Percentiles rank a stretch among this genome's conserved stretches.
phyloP scores from a whole-genome alignment of 805 yeast genomes.

The Schwanniomyces yamadae region DNA sequence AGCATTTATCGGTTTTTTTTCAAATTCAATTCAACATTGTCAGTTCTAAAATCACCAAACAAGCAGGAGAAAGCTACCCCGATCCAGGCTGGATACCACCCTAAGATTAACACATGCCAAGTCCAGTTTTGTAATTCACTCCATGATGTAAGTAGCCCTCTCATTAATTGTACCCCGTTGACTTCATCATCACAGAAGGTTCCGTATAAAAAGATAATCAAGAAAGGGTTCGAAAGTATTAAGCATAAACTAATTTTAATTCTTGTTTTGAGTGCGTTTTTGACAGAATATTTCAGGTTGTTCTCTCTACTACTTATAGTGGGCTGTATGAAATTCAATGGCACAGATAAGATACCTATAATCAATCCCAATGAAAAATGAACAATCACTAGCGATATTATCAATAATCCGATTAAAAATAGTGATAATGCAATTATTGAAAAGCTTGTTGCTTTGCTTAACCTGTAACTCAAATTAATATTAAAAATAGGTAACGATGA shows the following conservation, averaged over 20 bases:
- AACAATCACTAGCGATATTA: conserved; percentile 73
- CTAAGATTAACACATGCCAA: conserved; percentile 68
- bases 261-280: conserved; percentile 2
- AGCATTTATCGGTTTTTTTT: too few species aligned
- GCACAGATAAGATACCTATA: conserved; percentile 70
- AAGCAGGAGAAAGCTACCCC: conserved; percentile 26
- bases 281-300: not conserved
- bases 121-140: conserved; percentile 76
- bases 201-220: conserved; percentile 25
- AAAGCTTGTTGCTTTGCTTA: conserved; percentile 23
- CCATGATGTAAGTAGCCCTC: conserved; percentile 63
- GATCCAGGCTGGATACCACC: conserved; percentile 87
- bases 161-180: conserved; percentile 42
- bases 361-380: conserved; percentile 80
- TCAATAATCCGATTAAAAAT: conserved; percentile 58
- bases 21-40: too few species aligned
- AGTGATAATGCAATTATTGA: conserved; percentile 48
- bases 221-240: conserved; percentile 52
- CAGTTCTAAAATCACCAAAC: conserved; percentile 27
- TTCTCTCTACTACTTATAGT: conserved; percentile 13
- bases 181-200: conserved; percentile 27
- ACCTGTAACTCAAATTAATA: conserved; percentile 6
- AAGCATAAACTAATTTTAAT: conserved; percentile 35
- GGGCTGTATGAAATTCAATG: conserved; percentile 62
- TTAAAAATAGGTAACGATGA: conserved; percentile 16